Evolutionary conservation across 345 rosid species (phyloP).

Genomic region (Populus alba): DNA sequence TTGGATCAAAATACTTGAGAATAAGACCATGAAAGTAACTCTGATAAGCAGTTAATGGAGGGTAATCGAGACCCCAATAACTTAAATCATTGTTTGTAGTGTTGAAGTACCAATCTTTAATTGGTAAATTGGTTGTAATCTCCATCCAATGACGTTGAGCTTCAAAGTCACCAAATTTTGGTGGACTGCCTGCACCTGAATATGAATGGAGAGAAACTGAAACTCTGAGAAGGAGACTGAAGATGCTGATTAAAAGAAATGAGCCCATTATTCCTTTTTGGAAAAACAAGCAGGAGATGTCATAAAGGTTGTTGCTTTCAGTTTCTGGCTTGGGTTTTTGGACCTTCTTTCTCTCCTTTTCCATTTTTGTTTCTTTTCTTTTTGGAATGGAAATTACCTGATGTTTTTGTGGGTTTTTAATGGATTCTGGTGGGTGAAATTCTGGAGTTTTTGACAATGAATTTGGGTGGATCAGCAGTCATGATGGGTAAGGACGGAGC

Average conservation of each 20-base stretch:
- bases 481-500: neutral
- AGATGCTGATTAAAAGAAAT: constrained; percentile 54
- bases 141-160: constrained; percentile 99
- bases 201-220: constrained; percentile 70
- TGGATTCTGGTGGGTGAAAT: neutral
- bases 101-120: constrained; percentile 65
- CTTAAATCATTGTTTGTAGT: constrained; percentile 63
- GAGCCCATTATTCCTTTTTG: constrained; percentile 40
- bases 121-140: constrained; percentile 75
- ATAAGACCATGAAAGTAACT: constrained; percentile 77
- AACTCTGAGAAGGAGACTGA: constrained; percentile 64
- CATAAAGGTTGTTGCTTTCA: constrained; percentile 14
- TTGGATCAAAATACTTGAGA: constrained; percentile 59
- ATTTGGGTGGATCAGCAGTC: neutral
- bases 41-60: constrained; percentile 95
- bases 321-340: constrained; percentile 4
- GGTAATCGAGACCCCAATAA: constrained; percentile 98
- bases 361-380: constrained; percentile 15
- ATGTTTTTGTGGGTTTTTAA: neutral
- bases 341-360: constrained; percentile 20
- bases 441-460: neutral
- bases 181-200: constrained; percentile 80
- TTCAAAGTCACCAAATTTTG: constrained; percentile 88
- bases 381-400: neutral
- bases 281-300: constrained; percentile 42